phyloP scores from a whole-genome alignment of 345 rosid genomes.

The Gossypium longicalyx region DNA sequence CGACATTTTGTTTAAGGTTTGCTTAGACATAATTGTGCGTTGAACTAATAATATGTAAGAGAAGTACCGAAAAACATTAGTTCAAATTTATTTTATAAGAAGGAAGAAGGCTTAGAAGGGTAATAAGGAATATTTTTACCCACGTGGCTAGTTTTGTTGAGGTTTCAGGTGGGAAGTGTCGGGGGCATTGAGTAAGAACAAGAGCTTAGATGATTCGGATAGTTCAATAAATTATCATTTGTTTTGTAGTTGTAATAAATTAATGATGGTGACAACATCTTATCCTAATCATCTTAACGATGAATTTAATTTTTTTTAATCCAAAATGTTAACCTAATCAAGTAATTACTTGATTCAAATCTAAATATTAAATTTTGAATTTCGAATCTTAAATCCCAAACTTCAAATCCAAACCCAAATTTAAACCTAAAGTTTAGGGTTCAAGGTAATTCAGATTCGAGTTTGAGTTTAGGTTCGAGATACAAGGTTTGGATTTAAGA shows the following conservation, averaged over 20 bases:
- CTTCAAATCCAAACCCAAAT: fast-evolving
- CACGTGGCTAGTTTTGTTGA: slow-evolving; percentile 3
- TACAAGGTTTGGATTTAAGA: fast-evolving
- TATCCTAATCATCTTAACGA: not conserved
- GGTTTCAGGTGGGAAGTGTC: not conserved
- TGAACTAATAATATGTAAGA: not conserved
- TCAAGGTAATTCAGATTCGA: fast-evolving
- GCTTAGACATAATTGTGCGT: slow-evolving; percentile 25
- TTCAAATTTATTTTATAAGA: too few species aligned
- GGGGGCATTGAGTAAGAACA: not conserved
- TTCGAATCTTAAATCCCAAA: fast-evolving
- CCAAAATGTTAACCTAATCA: not conserved
- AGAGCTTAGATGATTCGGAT: not conserved
- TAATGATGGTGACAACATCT: not conserved
- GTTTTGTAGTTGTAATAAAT: not conserved
- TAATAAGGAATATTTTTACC: not conserved
- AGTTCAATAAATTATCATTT: not conserved
- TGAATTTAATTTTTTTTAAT: not conserved
- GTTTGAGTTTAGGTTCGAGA: too few species aligned
- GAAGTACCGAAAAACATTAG: not conserved
- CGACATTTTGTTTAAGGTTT: slow-evolving; percentile 26
- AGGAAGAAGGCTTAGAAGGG: too few species aligned
- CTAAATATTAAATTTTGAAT: too few species aligned
- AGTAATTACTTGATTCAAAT: not conserved
- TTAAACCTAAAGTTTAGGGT: fast-evolving